Evolutionary conservation across 805 yeast genomes (phyloP).

Genomic region (Debaryomyces tyrocola): DNA sequence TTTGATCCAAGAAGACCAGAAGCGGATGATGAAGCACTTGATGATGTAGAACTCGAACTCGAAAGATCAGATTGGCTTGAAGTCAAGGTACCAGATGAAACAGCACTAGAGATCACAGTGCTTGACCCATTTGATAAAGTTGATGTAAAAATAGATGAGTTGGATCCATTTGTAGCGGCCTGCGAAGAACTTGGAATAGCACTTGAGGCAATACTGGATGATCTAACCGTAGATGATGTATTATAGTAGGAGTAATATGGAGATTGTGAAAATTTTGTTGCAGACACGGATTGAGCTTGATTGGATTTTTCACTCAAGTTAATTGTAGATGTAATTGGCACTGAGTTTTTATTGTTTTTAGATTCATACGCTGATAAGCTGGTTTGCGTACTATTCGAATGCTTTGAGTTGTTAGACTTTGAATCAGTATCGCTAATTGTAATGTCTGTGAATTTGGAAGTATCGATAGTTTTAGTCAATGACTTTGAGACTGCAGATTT

Average conservation of each 20-base stretch:
- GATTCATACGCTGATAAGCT: not conserved
- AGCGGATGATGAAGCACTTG: slow-evolving; percentile 3
- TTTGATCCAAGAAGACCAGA: slow-evolving; percentile 2
- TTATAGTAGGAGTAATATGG: not conserved
- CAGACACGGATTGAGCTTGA: no score
- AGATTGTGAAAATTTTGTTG: no score
- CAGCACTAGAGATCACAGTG: not conserved
- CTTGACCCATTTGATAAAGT: not conserved
- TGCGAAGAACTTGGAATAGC: no score
- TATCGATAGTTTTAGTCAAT: not conserved
- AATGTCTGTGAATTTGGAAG: not conserved
- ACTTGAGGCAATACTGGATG: not conserved
- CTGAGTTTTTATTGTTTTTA: not conserved
- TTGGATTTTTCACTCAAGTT: not conserved
- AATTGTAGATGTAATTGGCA: not conserved
- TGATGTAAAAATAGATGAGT: not conserved
- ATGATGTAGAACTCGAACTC: not conserved
- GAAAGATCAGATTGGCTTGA: no score
- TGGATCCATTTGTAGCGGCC: not conserved
- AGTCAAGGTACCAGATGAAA: not conserved
- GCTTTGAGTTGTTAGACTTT: not conserved
- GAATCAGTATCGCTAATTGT: not conserved
- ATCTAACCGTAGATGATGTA: not conserved
- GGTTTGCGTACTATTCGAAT: not conserved
- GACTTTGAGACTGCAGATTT: slow-evolving; percentile 16